Conservation (phyloP, 257 asterid species). For the Solanum pinnatisectum region DNA sequence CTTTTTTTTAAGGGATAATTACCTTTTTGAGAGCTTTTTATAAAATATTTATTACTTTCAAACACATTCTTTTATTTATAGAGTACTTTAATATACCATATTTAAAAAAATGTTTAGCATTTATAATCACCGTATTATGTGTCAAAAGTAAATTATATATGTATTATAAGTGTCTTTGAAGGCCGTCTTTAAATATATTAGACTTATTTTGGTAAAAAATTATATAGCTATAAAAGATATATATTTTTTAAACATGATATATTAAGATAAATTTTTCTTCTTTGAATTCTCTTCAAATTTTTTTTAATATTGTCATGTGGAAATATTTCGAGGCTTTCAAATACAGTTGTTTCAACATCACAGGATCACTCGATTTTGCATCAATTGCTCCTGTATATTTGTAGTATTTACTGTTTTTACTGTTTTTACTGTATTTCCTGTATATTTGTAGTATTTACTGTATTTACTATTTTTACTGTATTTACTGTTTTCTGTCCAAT, state of each 20-base stretch:
- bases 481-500: no score
- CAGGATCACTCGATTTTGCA: not conserved
- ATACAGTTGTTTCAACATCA: not conserved
- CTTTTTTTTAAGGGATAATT: not conserved
- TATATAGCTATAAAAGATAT: not conserved
- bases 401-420: no score
- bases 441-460: no score
- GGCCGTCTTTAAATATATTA: not conserved
- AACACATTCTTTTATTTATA: no score
- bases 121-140: not conserved
- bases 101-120: no score
- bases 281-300: not conserved
- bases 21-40: not conserved
- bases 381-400: no score
- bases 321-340: not conserved
- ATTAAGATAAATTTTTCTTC: not conserved
- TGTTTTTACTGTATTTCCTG: no score
- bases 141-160: not conserved
- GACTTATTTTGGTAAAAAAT: not conserved
- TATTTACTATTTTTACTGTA: no score
- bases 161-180: not conserved
- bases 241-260: no score
- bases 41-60: no score
- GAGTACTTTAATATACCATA: not conserved
- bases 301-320: not conserved